Evolutionary conservation across 768 basidiomycete species (phyloP).

Genomic region (Amyloporia xantha): DNA sequence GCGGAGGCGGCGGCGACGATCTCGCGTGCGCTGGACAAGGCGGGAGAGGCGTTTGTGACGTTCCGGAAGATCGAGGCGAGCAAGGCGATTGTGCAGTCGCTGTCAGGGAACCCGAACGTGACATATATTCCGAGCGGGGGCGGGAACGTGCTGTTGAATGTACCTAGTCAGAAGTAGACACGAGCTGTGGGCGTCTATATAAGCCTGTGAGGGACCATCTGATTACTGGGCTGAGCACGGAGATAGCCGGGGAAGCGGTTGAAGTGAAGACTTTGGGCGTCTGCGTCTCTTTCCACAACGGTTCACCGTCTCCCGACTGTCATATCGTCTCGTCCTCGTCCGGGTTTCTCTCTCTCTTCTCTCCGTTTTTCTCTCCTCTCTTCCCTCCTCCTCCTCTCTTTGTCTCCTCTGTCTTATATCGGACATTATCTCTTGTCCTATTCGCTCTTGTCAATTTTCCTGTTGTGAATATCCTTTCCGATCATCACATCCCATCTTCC

Average conservation of each 20-base stretch:
- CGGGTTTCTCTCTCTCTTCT: slow-evolving; percentile 37
- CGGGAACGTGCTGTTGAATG: slow-evolving; percentile 77
- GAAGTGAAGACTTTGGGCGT: slow-evolving; percentile 6
- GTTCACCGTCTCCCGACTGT: slow-evolving; percentile 24
- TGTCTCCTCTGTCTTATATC: slow-evolving; percentile 47
- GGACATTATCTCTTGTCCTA: slow-evolving; percentile 25
- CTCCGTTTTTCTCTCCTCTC: slow-evolving; percentile 38
- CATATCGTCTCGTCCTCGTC: slow-evolving; percentile 28
- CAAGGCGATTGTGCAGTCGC: slow-evolving; percentile 91
- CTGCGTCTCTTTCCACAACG: slow-evolving; percentile 12
- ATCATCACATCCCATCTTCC: slow-evolving; percentile 6
- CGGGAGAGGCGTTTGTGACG: slow-evolving; percentile 93
- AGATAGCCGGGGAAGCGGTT: slow-evolving; percentile 18
- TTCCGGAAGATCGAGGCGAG: slow-evolving; percentile 96
- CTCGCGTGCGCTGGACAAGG: slow-evolving; percentile 83
- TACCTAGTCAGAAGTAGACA: slow-evolving; percentile 40
- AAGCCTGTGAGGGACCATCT: slow-evolving; percentile 6
- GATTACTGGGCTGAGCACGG: slow-evolving; percentile 17
- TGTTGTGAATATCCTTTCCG: slow-evolving; percentile 23
- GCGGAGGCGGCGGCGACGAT: slow-evolving; percentile 96
- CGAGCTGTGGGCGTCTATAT: background rate
- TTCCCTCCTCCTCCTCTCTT: slow-evolving; percentile 34
- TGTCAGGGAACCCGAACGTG: slow-evolving; percentile 75
- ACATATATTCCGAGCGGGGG: slow-evolving; percentile 82
- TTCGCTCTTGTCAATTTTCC: slow-evolving; percentile 20